Evolutionary conservation across 441 rosid species (phyloP).

Genomic region (Populus hybrid): DNA sequence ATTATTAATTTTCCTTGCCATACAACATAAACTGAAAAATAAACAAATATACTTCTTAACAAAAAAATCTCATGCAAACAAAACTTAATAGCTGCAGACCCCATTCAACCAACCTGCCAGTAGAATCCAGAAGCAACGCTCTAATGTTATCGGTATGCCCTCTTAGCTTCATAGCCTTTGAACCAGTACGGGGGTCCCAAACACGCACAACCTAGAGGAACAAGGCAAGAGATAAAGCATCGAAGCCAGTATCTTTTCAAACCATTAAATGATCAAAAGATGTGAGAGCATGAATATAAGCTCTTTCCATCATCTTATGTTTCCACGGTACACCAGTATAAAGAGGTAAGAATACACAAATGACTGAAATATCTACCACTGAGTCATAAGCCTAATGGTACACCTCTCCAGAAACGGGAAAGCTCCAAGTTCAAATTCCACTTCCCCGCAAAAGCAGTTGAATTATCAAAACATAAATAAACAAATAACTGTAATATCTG

Average conservation of each 20-base stretch:
- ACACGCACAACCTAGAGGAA: conserved; percentile 85
- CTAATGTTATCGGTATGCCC: conserved; percentile 98
- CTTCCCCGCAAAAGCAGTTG: neutral
- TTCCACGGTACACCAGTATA: neutral
- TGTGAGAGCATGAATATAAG: conserved; percentile 1
- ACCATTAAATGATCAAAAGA: conserved; percentile 10
- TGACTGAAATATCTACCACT: neutral
- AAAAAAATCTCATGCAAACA: neutral
- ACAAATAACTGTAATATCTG: neutral
- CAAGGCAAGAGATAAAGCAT: conserved; percentile 5
- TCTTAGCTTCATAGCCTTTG: conserved; percentile 92
- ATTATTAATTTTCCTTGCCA: neutral
- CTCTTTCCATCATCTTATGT: neutral
- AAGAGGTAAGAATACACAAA: neutral
- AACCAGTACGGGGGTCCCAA: conserved; percentile 98
- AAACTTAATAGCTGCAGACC: conserved; percentile 2
- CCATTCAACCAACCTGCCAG: conserved; percentile 67
- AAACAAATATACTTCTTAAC: neutral
- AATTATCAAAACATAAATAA: neutral
- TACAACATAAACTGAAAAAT: no score
- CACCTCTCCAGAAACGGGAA: neutral
- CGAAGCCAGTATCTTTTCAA: neutral
- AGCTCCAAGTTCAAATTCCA: neutral
- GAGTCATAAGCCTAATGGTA: neutral
- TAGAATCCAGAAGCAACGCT: conserved; percentile 87